phyloP scores from a whole-genome alignment of 805 yeast species.

The Suhomyces tanzawaensis region DNA sequence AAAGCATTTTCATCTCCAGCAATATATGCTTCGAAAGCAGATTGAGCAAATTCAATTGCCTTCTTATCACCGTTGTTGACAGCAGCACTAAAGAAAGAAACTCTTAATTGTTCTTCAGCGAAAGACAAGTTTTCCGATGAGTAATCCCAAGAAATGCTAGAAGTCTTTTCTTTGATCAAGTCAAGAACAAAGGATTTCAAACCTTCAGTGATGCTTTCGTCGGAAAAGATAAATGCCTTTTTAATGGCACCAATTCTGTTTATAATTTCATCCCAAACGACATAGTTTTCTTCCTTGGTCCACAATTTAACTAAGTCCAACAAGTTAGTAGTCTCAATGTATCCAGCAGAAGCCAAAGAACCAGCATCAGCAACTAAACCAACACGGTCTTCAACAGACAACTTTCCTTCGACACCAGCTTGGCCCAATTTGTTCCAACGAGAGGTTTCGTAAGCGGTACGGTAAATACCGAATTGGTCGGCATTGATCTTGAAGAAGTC shows the following conservation, averaged over 20 bases:
- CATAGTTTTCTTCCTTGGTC: slow-evolving; percentile 58
- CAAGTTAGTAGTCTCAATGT: slow-evolving; percentile 58
- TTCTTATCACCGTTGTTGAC: slow-evolving; percentile 48
- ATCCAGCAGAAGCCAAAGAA: slow-evolving; percentile 69
- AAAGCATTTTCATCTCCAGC: slow-evolving; percentile 67
- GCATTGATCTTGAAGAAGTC: slow-evolving; percentile 70
- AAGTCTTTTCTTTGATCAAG: slow-evolving; percentile 53
- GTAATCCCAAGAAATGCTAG: slow-evolving; percentile 65
- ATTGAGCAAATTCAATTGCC: slow-evolving; percentile 46
- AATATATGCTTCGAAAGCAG: slow-evolving; percentile 51
- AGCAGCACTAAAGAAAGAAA: slow-evolving; percentile 60
- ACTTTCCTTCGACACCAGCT: slow-evolving; percentile 53
- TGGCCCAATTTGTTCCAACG: slow-evolving; percentile 69
- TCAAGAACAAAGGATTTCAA: slow-evolving; percentile 52
- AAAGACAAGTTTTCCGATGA: slow-evolving; percentile 52
- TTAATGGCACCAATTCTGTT: slow-evolving; percentile 48
- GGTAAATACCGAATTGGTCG: slow-evolving; percentile 71
- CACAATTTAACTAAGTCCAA: slow-evolving; percentile 59
- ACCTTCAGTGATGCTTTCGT: slow-evolving; percentile 43
- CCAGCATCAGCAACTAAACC: slow-evolving; percentile 81
- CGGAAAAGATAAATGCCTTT: slow-evolving; percentile 56
- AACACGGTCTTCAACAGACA: slow-evolving; percentile 74
- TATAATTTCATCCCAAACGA: slow-evolving; percentile 65
- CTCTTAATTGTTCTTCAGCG: slow-evolving; percentile 64
- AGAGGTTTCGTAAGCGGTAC: slow-evolving; percentile 66